Evolutionary conservation across 202 grass and related monocot species (phyloP).

Genomic region (Musa balbisiana): DNA sequence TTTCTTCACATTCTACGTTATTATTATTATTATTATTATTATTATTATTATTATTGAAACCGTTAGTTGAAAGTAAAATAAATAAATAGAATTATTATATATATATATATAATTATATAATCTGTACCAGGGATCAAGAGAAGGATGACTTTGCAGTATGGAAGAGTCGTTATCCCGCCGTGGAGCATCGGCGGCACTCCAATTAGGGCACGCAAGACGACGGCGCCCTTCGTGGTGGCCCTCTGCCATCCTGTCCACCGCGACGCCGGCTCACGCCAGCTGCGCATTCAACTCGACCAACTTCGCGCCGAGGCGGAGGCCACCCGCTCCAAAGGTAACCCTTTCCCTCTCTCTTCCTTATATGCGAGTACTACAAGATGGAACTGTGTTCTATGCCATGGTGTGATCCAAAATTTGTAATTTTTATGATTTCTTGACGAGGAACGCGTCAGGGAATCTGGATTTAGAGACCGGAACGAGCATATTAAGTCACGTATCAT

Average conservation of each 20-base stretch:
- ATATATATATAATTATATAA: no score
- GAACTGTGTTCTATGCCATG: background rate
- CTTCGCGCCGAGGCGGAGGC: constrained; percentile 7
- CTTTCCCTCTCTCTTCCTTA: background rate
- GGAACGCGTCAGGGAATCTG: background rate
- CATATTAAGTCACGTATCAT: background rate
- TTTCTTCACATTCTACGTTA: no score
- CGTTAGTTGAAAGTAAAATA: no score
- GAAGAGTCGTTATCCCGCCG: background rate
- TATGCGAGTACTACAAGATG: background rate
- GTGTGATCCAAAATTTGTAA: background rate
- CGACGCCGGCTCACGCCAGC: background rate
- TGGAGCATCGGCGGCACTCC: background rate
- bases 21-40: no score
- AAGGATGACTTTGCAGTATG: background rate
- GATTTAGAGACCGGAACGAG: background rate
- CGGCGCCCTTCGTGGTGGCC: background rate
- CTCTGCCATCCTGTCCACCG: background rate
- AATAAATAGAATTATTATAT: no score
- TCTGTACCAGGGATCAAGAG: no score
- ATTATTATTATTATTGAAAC: no score
- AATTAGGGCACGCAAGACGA: background rate
- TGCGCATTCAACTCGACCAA: constrained; percentile 14
- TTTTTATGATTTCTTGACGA: background rate
- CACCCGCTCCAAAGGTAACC: constrained; percentile 11